These are phyloP conservation scores for Hydnum rufescens DNA, from an alignment of 768 basidiomycete genomes.

Conservation along the genomic window DNA sequence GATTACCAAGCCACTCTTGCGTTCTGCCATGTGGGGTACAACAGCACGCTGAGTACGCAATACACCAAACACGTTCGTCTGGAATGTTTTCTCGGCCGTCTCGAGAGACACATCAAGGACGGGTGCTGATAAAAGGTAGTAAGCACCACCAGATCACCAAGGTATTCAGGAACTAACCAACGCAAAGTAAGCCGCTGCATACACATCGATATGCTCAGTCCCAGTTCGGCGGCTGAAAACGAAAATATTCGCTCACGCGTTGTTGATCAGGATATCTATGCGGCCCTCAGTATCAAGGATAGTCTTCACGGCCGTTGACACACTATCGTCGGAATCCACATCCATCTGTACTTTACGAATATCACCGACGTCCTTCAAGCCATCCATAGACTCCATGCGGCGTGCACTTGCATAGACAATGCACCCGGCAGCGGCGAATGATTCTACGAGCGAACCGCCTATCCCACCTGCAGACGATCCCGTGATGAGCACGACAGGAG, in stretches of 20 bases:
- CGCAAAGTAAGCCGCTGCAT: not conserved
- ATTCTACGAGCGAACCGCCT: not conserved
- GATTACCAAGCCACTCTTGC: not conserved
- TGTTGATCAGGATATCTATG: conserved; percentile 18
- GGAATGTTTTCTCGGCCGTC: conserved; percentile 14
- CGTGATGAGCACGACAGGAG: conserved; percentile 1
- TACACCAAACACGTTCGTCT: conserved; percentile 18
- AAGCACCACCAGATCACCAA: too few species aligned
- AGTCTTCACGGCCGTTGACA: conserved; percentile 7
- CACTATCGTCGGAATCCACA: conserved; percentile 12
- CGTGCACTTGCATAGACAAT: conserved; percentile 18
- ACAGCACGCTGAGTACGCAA: not conserved
- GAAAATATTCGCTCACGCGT: conserved; percentile 6
- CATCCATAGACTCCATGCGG: conserved; percentile 11
- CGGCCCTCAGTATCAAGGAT: conserved; percentile 14
- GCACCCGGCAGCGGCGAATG: not conserved
- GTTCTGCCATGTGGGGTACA: conserved; percentile 1
- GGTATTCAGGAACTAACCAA: not conserved
- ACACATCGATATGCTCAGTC: not conserved
- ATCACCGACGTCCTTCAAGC: conserved; percentile 9
- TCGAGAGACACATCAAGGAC: conserved; percentile 15
- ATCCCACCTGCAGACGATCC: not conserved
- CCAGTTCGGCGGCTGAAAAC: not conserved
- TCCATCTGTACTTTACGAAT: conserved; percentile 15
- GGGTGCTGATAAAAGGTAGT: conserved; percentile 7